Evolutionary conservation across 2,329 filamentous ascomycete species (phyloP).

Genomic region (Penicillium concentricum): DNA sequence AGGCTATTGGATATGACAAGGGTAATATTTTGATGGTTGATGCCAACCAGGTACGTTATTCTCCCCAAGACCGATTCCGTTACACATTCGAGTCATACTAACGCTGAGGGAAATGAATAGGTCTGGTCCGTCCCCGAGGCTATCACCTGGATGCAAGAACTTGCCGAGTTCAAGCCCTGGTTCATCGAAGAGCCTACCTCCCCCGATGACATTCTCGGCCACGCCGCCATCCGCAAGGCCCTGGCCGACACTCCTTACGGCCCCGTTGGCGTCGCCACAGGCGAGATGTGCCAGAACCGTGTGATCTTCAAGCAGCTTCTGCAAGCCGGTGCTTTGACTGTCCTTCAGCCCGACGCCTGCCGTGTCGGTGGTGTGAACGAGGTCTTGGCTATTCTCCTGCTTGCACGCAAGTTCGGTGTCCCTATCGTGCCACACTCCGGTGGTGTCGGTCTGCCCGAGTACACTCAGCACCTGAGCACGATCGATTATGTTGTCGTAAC

Average conservation of each 20-base stretch:
- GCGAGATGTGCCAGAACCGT: slow-evolving; percentile 94
- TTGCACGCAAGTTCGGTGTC: slow-evolving; percentile 67
- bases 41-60: slow-evolving; percentile 69
- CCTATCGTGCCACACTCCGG: slow-evolving; percentile 88
- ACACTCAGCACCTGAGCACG: slow-evolving; percentile 87
- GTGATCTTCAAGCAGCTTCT: slow-evolving; percentile 93
- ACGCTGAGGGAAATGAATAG: slow-evolving; percentile 25
- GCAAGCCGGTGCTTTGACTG: slow-evolving; percentile 74
- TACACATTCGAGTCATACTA: background rate
- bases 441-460: slow-evolving; percentile 86
- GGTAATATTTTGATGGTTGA: slow-evolving; percentile 90
- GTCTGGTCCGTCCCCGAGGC: slow-evolving; percentile 88
- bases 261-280: slow-evolving; percentile 82
- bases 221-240: slow-evolving; percentile 79
- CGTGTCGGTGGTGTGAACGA: slow-evolving; percentile 89
- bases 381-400: slow-evolving; percentile 82
- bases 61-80: background rate
- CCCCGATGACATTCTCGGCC: slow-evolving; percentile 84
- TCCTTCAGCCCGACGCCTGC: slow-evolving; percentile 89
- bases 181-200: slow-evolving; percentile 94
- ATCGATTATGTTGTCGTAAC: slow-evolving; percentile 89
- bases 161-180: slow-evolving; percentile 76
- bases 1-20: slow-evolving; percentile 77
- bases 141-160: slow-evolving; percentile 79
- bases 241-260: slow-evolving; percentile 54